Evolutionary conservation across 192 early-diverging fungal genomes (phyloP).

Genomic region (Coemansia sp.): DNA sequence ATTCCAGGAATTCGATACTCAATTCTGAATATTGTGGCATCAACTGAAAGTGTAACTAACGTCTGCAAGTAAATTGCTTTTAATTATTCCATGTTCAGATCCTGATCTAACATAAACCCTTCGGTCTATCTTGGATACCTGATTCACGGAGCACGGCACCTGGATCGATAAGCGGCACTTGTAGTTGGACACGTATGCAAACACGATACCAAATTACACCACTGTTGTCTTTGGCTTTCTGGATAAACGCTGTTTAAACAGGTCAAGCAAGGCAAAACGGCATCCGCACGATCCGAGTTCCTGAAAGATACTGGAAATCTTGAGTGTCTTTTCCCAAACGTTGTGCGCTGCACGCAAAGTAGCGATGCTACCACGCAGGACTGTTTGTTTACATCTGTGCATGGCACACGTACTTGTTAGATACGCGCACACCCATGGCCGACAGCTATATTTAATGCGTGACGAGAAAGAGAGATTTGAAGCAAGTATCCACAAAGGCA

Average conservation of each 20-base stretch:
- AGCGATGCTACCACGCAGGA: background rate
- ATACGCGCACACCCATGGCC: background rate
- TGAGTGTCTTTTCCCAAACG: background rate
- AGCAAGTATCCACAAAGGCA: background rate
- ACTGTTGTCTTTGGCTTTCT: background rate
- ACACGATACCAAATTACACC: background rate
- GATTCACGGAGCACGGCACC: background rate
- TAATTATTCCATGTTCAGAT: background rate
- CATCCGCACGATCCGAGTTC: too few species aligned
- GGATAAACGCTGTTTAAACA: background rate
- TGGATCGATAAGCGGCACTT: background rate
- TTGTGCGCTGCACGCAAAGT: background rate
- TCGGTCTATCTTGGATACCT: background rate
- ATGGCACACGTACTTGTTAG: background rate
- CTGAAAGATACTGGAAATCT: background rate
- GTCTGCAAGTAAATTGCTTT: background rate
- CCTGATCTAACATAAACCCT: background rate
- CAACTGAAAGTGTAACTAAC: background rate
- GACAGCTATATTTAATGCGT: background rate
- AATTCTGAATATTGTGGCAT: background rate
- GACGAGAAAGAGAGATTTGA: background rate
- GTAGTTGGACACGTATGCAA: background rate
- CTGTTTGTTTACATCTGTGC: background rate
- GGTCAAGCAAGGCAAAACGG: too few species aligned
- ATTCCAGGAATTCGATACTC: too few species aligned